These are phyloP conservation scores for Astragalus membranaceus DNA, from an alignment of 306 rosid genomes.

Conservation along the genomic window DNA sequence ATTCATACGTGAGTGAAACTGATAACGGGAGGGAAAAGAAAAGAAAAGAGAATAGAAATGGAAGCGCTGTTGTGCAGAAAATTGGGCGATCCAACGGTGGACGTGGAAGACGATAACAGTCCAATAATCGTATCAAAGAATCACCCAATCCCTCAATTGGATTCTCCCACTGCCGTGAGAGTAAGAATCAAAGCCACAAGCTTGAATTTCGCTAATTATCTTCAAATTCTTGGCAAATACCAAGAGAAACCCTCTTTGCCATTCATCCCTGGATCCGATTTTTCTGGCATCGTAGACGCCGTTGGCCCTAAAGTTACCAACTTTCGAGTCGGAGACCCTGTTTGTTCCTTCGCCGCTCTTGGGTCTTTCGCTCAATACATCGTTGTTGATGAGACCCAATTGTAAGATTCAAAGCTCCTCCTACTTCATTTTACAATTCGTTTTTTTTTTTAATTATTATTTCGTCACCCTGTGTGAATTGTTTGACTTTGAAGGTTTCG, in stretches of 20 bases:
- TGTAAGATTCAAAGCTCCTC: constrained; percentile 45
- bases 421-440: not conserved
- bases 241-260: constrained; percentile 73
- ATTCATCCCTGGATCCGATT: constrained; percentile 84
- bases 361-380: constrained; percentile 77
- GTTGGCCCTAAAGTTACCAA: constrained; percentile 63
- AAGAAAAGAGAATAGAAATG: constrained; percentile 35
- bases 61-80: constrained; percentile 78
- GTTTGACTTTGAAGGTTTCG: constrained; percentile 45
- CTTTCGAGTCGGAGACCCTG: constrained; percentile 62
- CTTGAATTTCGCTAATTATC: constrained; percentile 88
- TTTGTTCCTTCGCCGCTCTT: constrained; percentile 57
- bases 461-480: not conserved
- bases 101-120: constrained; percentile 18
- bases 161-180: constrained; percentile 62
- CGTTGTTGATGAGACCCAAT: constrained; percentile 50
- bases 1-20: too few species aligned
- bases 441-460: not conserved
- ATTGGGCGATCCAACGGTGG: constrained; percentile 73
- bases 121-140: constrained; percentile 42
- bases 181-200: constrained; percentile 83
- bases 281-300: constrained; percentile 69
- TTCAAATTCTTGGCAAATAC: constrained; percentile 69
- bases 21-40: not conserved
- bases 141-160: constrained; percentile 56